Percentiles rank a stretch among this genome's conserved stretches.
These are phyloP conservation scores for Dothistroma septosporum DNA, from an alignment of 2,329 filamentous ascomycete species.

Conservation along the genomic window DNA sequence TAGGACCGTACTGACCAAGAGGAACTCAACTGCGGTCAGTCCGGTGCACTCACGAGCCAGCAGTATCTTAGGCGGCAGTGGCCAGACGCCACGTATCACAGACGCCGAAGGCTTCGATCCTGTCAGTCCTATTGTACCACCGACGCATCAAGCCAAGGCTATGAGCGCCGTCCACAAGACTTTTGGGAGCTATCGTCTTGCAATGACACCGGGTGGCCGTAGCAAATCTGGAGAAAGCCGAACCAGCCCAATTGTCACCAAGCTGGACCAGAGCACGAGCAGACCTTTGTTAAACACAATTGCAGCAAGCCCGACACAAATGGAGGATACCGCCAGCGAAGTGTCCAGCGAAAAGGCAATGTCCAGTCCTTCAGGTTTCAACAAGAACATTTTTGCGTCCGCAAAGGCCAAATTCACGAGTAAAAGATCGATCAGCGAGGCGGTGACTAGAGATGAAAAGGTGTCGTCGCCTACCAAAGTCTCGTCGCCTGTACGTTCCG, in stretches of 20 bases:
- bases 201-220: conserved; percentile 25
- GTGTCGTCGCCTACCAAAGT: conserved; percentile 28
- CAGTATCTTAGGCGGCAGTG: conserved; percentile 44
- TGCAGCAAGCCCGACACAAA: conserved; percentile 21
- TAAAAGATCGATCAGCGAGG: conserved; percentile 81
- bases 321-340: conserved; percentile 41
- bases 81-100: conserved; percentile 1
- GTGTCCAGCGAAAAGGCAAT: conserved; percentile 37
- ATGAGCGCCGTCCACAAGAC: conserved; percentile 25
- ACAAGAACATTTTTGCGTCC: conserved; percentile 35
- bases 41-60: conserved; percentile 56
- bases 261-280: conserved; percentile 50
- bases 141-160: conserved; percentile 18
- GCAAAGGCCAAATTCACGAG: conserved; percentile 55
- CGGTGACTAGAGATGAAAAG: conserved; percentile 54
- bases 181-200: conserved; percentile 26
- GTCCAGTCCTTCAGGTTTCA: conserved; percentile 30
- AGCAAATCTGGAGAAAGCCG: conserved; percentile 36
- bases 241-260: conserved; percentile 54
- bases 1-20: conserved; percentile 67
- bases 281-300: conserved; percentile 19
- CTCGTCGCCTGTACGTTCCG: conserved; percentile 41
- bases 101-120: conserved; percentile 10
- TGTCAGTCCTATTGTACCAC: conserved; percentile 18
- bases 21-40: conserved; percentile 43